A percentile compares a stretch with the other conserved stretches of the same genome.
Conservation (phyloP, 2,329 filamentous ascomycete species). For the Microdochium trichocladiopsis region DNA sequence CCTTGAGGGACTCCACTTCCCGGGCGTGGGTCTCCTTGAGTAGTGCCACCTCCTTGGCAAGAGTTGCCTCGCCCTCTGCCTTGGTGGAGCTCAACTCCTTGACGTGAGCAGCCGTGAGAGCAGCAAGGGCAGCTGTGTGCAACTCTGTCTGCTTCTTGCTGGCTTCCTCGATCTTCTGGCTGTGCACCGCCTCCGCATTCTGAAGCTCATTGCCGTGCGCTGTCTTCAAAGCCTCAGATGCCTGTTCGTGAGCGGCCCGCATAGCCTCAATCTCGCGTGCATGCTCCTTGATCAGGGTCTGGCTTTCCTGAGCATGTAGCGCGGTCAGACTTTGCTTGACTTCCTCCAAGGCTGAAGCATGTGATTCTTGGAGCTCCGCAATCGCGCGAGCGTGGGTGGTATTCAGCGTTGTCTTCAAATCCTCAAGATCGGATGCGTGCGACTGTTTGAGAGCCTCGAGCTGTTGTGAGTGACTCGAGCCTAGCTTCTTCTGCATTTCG, state of each 20-base stretch:
- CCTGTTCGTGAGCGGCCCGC: background rate
- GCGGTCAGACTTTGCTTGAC: slow-evolving; percentile 4
- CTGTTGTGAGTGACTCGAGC: slow-evolving; percentile 9
- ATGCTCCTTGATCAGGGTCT: background rate
- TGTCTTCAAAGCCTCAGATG: background rate
- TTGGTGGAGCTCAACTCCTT: slow-evolving; percentile 17
- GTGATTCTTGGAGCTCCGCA: slow-evolving; percentile 11
- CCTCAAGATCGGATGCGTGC: slow-evolving; percentile 13
- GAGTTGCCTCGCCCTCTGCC: slow-evolving; percentile 7
- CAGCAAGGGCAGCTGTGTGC: slow-evolving; percentile 15
- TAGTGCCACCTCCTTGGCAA: slow-evolving; percentile 16
- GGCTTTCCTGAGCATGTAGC: background rate
- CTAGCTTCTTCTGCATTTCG: slow-evolving; percentile 10
- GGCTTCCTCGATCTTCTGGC: background rate
- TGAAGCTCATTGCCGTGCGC: slow-evolving; percentile 5
- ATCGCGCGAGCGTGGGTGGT: slow-evolving; percentile 13
- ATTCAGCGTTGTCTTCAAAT: slow-evolving; percentile 9
- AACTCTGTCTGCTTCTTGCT: slow-evolving; percentile 8
- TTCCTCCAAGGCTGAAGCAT: slow-evolving; percentile 6
- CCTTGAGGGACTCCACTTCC: slow-evolving; percentile 18
- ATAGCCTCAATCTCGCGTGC: background rate
- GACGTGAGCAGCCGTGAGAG: slow-evolving; percentile 15
- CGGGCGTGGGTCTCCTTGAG: slow-evolving; percentile 18
- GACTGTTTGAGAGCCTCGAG: slow-evolving; percentile 12
- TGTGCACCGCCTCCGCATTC: background rate